These are phyloP conservation scores for Trichoderma erinaceum DNA, from an alignment of 495 filamentous ascomycete genomes.

Conservation along the genomic window DNA sequence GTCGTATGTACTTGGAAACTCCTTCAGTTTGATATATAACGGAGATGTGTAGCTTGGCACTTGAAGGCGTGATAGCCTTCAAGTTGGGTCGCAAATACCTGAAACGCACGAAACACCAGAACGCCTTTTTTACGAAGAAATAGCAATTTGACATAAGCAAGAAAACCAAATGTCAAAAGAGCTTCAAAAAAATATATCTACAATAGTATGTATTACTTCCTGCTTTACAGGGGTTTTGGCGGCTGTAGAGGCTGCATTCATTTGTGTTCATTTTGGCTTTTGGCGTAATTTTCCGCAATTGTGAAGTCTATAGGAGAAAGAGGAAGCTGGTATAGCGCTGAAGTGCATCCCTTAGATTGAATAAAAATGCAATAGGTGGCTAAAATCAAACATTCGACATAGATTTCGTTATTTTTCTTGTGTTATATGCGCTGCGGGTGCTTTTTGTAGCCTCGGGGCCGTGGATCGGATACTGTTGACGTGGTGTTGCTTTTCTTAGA, in stretches of 20 bases:
- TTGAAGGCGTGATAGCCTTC: too few relatives aligned
- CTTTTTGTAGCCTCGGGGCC: not conserved
- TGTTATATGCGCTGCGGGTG: constrained; percentile 5
- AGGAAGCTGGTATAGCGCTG: not conserved
- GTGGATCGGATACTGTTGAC: constrained; percentile 2
- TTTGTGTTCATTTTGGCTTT: not conserved
- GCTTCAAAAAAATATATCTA: too few relatives aligned
- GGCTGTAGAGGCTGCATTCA: not conserved
- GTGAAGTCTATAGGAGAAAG: not conserved
- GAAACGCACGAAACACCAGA: too few relatives aligned
- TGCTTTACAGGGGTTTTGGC: not conserved
- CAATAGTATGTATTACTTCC: not conserved
- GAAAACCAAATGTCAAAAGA: too few relatives aligned
- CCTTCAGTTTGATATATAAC: too few relatives aligned
- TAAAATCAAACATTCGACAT: not conserved
- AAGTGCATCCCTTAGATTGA: not conserved
- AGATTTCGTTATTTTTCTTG: not conserved
- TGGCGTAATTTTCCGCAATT: not conserved
- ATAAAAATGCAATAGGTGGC: not conserved
- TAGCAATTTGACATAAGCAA: too few relatives aligned
- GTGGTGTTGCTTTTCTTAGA: constrained; percentile 2
- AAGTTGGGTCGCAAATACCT: too few relatives aligned
- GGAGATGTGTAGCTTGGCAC: too few relatives aligned
- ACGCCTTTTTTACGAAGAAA: too few relatives aligned
- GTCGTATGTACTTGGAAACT: too few relatives aligned